Percentiles rank a stretch among this genome's conserved stretches.
These are phyloP conservation scores for Glycyrrhiza uralensis DNA, from an alignment of 306 rosid genomes.

Conservation along the genomic window DNA sequence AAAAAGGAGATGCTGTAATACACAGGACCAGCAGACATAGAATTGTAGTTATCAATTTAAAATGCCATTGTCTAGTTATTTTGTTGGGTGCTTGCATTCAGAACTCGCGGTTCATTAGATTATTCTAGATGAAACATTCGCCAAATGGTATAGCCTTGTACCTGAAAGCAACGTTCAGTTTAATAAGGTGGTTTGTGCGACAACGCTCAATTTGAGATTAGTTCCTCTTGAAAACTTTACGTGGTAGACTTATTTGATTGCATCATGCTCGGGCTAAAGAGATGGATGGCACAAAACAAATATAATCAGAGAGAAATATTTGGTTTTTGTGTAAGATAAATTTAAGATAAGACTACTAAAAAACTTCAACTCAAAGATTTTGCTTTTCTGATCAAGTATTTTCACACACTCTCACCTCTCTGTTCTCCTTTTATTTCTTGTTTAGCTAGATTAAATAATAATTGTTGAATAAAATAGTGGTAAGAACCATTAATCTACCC, in stretches of 20 bases:
- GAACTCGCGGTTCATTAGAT: background rate
- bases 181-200: background rate
- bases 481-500: too few species aligned
- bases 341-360: too few species aligned
- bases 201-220: background rate
- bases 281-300: background rate
- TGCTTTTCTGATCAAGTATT: too few species aligned
- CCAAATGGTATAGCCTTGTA: background rate
- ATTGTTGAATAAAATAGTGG: too few species aligned
- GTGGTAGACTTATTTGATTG: background rate
- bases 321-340: too few species aligned
- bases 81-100: background rate
- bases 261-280: background rate
- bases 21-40: background rate
- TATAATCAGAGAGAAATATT: background rate
- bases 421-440: too few species aligned
- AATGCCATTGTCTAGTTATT: background rate
- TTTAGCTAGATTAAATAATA: too few species aligned
- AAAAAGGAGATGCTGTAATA: background rate
- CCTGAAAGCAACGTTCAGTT: background rate
- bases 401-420: too few species aligned
- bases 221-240: background rate
- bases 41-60: slow-evolving; percentile 17
- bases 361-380: too few species aligned
- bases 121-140: background rate